Evolutionary conservation across 139 green algal genomes (phyloP).

Genomic region (Tetradesmus lagerheimii): DNA sequence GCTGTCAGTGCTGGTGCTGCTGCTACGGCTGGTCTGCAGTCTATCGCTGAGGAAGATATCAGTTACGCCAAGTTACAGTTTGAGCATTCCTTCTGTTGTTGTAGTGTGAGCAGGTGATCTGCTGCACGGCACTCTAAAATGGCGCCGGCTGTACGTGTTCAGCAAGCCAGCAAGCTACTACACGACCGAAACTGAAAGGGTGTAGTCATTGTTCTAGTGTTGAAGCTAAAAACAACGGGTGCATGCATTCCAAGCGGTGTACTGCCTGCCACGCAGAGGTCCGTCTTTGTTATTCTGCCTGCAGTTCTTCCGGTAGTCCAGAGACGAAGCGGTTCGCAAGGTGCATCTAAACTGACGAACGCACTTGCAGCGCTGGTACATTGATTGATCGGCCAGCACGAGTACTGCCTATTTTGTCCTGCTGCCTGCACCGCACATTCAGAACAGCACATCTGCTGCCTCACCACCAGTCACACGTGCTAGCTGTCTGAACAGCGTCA

Average conservation of each 20-base stretch:
- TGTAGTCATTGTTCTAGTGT: too few species aligned
- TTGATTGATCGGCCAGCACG: too few species aligned
- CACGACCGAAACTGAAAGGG: too few species aligned
- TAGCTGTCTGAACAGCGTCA: not conserved
- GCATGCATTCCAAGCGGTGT: too few species aligned
- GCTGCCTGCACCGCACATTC: not conserved
- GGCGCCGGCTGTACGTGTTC: not conserved
- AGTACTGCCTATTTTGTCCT: not conserved
- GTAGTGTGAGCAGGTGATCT: not conserved
- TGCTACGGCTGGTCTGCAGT: not conserved
- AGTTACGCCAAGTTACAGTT: not conserved
- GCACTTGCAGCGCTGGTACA: too few species aligned
- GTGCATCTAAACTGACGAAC: too few species aligned
- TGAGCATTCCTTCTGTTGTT: too few species aligned
- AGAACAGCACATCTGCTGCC: not conserved
- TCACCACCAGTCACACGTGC: not conserved
- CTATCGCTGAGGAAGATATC: not conserved
- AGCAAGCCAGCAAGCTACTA: not conserved
- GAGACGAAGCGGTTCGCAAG: too few species aligned
- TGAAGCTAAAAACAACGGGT: too few species aligned
- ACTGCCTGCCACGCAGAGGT: not conserved
- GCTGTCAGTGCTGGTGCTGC: not conserved
- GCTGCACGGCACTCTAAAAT: not conserved
- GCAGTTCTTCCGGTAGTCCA: not conserved
- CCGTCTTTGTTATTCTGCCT: not conserved